A percentile compares a stretch with the other conserved stretches of the same genome.
Conservation (phyloP, 2,329 filamentous ascomycete genomes). For the Fusarium liriodendri region DNA sequence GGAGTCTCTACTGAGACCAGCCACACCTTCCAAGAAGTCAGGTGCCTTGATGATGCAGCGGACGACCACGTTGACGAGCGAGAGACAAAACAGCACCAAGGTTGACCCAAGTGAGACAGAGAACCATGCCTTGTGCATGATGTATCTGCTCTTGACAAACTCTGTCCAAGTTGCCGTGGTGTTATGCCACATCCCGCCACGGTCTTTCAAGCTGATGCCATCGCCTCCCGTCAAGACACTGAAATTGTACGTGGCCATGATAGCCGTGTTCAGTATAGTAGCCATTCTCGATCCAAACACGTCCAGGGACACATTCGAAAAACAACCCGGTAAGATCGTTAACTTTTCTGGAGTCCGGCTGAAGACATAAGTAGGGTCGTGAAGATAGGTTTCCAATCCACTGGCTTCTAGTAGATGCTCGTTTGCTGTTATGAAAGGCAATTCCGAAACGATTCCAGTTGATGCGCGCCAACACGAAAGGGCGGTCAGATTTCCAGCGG, state of each 20-base stretch:
- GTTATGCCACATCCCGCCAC: background rate
- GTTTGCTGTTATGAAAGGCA: background rate
- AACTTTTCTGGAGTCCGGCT: background rate
- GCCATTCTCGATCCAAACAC: background rate
- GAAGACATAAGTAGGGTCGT: background rate
- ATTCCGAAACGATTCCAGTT: accelerated
- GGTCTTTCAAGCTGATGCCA: background rate
- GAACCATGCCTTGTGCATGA: constrained; percentile 6
- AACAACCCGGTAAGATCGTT: background rate
- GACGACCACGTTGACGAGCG: background rate
- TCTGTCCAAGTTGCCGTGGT: constrained; percentile 5
- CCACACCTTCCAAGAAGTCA: constrained; percentile 14
- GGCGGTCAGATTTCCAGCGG: background rate
- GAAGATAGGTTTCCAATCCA: background rate
- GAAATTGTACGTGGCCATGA: background rate
- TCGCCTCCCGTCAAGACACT: background rate
- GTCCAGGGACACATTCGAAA: background rate
- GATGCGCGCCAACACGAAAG: background rate
- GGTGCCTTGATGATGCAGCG: constrained; percentile 5
- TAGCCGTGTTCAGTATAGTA: background rate
- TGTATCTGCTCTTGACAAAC: constrained; percentile 1
- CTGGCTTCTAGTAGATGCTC: background rate
- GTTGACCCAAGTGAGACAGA: background rate
- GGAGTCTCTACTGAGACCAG: constrained; percentile 11
- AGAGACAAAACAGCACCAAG: background rate